A percentile compares a stretch with the other conserved stretches of the same genome.
These are phyloP conservation scores for Drechslerella dactyloides DNA, from an alignment of 2,329 filamentous ascomycete genomes.

Conservation along the genomic window DNA sequence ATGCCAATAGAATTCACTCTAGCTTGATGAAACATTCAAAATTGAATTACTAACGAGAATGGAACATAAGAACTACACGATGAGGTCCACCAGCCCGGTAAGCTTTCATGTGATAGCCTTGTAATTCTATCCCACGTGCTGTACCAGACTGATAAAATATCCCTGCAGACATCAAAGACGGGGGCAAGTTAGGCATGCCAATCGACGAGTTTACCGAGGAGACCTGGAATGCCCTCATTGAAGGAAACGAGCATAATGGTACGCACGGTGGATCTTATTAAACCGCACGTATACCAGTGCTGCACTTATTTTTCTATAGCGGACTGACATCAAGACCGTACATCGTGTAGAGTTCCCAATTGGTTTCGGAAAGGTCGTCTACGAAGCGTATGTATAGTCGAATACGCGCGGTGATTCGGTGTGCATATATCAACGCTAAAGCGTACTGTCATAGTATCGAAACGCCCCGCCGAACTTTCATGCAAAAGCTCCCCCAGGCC, in stretches of 20 bases:
- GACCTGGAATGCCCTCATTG: conserved; percentile 60
- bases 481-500: conserved; percentile 34
- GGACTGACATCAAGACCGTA: no score
- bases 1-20: no score
- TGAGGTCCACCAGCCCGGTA: conserved; percentile 57
- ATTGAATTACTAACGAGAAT: conserved; percentile 48
- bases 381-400: conserved; percentile 27
- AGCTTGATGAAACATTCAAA: not conserved
- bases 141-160: not conserved
- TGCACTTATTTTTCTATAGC: no score
- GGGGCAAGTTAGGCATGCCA: conserved; percentile 62
- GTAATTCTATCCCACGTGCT: not conserved
- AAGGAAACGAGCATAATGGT: conserved; percentile 60
- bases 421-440: conserved; percentile 5
- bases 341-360: conserved; percentile 25
- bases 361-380: conserved; percentile 33
- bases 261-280: not conserved
- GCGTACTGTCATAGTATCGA: conserved; percentile 19
- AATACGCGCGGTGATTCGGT: no score
- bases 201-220: conserved; percentile 60
- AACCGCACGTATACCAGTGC: not conserved
- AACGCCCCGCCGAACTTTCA: conserved; percentile 14
- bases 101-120: not conserved
- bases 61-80: conserved; percentile 61
- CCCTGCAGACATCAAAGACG: conserved; percentile 58